Evolutionary conservation across 2,329 filamentous ascomycete species (phyloP), one percentile per base, ranked within the genome.

Genomic region (Alternaria triticimaculans): DNA sequence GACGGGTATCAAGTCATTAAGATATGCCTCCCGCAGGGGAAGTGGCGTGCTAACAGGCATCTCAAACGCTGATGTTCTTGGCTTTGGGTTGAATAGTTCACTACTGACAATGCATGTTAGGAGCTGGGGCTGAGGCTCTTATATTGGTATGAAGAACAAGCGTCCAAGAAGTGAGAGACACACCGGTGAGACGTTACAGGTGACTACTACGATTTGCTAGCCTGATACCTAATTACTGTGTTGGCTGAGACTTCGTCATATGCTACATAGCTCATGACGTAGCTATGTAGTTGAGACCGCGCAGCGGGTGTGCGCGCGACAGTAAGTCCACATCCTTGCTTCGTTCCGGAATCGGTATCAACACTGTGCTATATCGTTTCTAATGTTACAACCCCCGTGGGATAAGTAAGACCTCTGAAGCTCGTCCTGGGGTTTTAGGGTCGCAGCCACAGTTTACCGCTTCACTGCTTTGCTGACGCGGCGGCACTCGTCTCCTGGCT

Each of bases 1-100:
- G 43, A 66, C 57, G 10, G 33, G 26, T 21, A 56, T 55, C 9
- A 63, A 48, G 5, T 28, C 4, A 5, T 61, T 14, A 8, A 63
- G n/a, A 43, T 59, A 63, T 11, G 30, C 18, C 21, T 53, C 5
- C 3, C 26, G 6, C 28, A 11, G 15, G 5, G 23, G 41, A 18
- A 54, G 41, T 15, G 18, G 28, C 5, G 18, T 9, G 1, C 11
- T 20, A 6, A 15, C 26, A n/a, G 48, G 15, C 60, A 59, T 54
- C 10, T 48, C 2, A 23, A 18, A 10, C n/a, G 44, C 21, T 23
- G 15, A 23, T 18, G 44, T 5, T 37, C 23, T 15, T 15, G 15
- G 11, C 11, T 25, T 26, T 10, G 28, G 28, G 18, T 49, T 3
- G 23, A 5, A n/a, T 41, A 49, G 14, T 14, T 25, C 49, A 45